Base-by-base conservation (phyloP, 306 rosid genomes). In the Lathyrus tuberosus region DNA sequence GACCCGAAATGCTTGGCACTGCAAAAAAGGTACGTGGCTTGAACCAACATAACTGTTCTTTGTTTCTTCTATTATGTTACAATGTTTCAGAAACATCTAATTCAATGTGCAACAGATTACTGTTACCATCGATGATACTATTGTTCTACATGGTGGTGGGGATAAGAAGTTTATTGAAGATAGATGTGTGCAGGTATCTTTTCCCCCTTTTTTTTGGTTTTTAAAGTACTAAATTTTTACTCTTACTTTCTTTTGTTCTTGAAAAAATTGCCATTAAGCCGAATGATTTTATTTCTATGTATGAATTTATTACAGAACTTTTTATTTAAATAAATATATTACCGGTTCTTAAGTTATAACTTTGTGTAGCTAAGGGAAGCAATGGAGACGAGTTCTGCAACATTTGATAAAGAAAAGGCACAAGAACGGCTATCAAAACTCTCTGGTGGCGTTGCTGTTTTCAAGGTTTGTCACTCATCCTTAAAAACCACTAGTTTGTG, bases 361-460 rank as follows among this genome's bases (percentile, higher is more conserved):
- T 17, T 49, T 78, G 54, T 79, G 67, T 83, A 94, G 97, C 85
- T 94, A 59, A 87, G 97, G 75, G 44, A 84, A 26, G 84, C 91
- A 15, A 83, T 91, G 80, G 92, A 90, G 26, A 80, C 70, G 46
- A 84, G 99, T 79, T 74, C 85, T 73, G 89, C 97, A 47, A 20
- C 71, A 47, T 94, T 88, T 84, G 99, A 94, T 82, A 94, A 84
- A 81, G 99, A 94, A 76, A 94, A 88, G 76, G 90, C 96, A 49
- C 97, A 94, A 78, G 99, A 94, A 67, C 84, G 97, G 61, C 81
- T 94, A 40, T 89, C 99, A 62, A 94, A 94, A 75, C 81, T 94
- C 62, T 84, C 99, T 18, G 95, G 91, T 68, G 99, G 99, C 77
- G 97, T 94, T 31, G 99, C 99, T 43, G 87, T 94, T 66, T 90